phyloP scores from a whole-genome alignment of 176 grass and related monocot genomes.

The Pontederia crassipes region DNA sequence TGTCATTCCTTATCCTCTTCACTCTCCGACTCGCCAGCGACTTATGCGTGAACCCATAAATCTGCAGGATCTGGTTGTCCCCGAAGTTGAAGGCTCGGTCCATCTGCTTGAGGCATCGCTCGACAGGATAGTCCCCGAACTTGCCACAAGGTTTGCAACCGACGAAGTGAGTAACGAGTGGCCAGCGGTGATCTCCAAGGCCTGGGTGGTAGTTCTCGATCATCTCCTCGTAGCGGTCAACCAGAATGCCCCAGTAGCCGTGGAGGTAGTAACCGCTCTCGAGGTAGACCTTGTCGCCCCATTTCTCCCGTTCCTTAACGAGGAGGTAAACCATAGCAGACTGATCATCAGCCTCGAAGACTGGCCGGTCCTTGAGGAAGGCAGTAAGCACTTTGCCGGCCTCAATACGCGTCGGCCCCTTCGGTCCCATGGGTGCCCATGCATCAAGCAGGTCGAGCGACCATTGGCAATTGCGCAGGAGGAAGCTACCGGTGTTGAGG shows the following conservation, averaged over 20 bases:
- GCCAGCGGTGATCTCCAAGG: constrained; percentile 92
- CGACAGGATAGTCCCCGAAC: constrained; percentile 90
- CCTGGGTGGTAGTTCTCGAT: constrained; percentile 96
- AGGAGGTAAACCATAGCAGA: constrained; percentile 98
- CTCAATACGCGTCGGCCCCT: constrained; percentile 73
- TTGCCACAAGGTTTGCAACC: constrained; percentile 96
- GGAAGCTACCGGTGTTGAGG: constrained; percentile 93
- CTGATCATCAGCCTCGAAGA: constrained; percentile 99
- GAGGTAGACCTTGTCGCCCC: constrained; percentile 81
- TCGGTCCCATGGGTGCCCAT: constrained; percentile 96
- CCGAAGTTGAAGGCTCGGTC: constrained; percentile 95
- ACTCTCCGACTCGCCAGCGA: constrained; percentile 69
- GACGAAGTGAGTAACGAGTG: constrained; percentile 91
- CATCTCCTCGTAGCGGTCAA: constrained; percentile 95
- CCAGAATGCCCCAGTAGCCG: constrained; percentile 95
- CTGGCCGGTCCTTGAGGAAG: constrained; percentile 80
- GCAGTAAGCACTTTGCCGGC: constrained; percentile 77
- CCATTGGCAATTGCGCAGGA: constrained; percentile 93
- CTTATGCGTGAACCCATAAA: constrained; percentile 93
- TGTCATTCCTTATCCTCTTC: constrained; percentile 90
- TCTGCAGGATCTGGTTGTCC: constrained; percentile 97
- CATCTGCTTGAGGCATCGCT: constrained; percentile 98
- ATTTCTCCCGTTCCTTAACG: constrained; percentile 66
- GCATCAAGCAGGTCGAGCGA: constrained; percentile 89
- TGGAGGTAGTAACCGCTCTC: constrained; percentile 97